Evolutionary conservation across 208 protist species (phyloP).

Genomic region (Balamuthia mandrillaris): DNA sequence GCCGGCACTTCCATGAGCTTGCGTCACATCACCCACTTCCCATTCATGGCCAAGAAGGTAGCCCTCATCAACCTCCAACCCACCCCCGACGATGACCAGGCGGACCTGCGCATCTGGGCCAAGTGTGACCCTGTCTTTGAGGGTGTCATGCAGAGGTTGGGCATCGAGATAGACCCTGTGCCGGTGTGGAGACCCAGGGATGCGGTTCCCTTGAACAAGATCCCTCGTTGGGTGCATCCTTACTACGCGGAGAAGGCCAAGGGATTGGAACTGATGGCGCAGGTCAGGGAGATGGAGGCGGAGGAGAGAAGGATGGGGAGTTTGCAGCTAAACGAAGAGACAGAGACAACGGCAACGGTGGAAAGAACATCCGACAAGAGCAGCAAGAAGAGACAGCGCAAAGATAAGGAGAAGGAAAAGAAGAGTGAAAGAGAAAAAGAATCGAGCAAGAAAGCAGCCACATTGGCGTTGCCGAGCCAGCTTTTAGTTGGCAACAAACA

Average conservation of each 20-base stretch:
- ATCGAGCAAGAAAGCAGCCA: too few species aligned
- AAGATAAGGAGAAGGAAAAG: too few species aligned
- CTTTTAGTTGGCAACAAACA: too few species aligned
- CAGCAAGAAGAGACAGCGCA: too few species aligned
- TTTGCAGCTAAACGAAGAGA: too few species aligned
- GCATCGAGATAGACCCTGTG: not conserved
- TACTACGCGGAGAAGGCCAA: not conserved
- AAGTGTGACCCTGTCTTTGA: constrained; percentile 24
- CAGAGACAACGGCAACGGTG: too few species aligned
- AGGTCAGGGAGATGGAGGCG: not conserved
- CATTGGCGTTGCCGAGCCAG: too few species aligned
- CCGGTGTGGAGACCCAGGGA: constrained; percentile 8
- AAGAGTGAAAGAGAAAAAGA: too few species aligned
- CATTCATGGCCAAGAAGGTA: constrained; percentile 19
- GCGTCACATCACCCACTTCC: constrained; percentile 45
- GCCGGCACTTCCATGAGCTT: constrained; percentile 41
- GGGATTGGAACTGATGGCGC: not conserved
- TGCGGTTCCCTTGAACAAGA: not conserved
- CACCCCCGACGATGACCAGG: constrained; percentile 8
- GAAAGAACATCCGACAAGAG: too few species aligned
- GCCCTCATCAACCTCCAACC: constrained; percentile 40
- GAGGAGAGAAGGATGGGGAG: not conserved
- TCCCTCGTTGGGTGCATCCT: not conserved
- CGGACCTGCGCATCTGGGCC: constrained; percentile 30
- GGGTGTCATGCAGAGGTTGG: not conserved